A percentile compares a stretch with the other conserved stretches of the same genome.
Evolutionary conservation across 768 basidiomycete species (phyloP).

Genomic region (Boletellus ananas): DNA sequence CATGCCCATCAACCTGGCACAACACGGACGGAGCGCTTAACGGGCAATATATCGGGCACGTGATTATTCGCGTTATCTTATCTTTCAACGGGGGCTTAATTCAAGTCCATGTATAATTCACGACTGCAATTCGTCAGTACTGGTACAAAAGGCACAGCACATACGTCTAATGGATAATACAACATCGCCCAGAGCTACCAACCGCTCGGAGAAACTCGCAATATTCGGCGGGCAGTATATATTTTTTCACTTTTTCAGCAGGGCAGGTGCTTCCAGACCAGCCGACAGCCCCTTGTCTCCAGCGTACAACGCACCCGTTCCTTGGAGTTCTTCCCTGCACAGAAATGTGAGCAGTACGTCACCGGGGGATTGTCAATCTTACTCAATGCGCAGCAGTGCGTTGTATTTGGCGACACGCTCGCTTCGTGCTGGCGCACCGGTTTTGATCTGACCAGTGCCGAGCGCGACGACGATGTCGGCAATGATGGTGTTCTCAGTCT

Average conservation of each 20-base stretch:
- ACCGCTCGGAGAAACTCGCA: conserved; percentile 3
- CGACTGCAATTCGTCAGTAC: conserved; percentile 20
- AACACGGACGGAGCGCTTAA: conserved; percentile 3
- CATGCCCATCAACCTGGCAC: conserved; percentile 6
- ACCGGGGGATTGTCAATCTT: conserved; percentile 29
- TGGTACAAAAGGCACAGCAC: conserved; percentile 20
- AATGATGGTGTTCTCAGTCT: conserved; percentile 97
- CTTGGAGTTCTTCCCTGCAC: conserved; percentile 70
- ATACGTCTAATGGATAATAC: conserved; percentile 29
- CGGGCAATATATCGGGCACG: conserved; percentile 16
- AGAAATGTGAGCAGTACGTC: neutral
- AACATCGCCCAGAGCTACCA: conserved; percentile 5
- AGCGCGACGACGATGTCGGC: conserved; percentile 95
- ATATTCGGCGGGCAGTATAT: conserved; percentile 1
- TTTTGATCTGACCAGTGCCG: conserved; percentile 94
- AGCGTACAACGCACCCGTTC: conserved; percentile 63
- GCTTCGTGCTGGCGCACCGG: conserved; percentile 91
- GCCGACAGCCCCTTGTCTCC: conserved; percentile 77
- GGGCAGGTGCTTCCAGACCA: conserved; percentile 67
- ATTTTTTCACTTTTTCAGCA: conserved; percentile 56
- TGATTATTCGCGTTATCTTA: conserved; percentile 22
- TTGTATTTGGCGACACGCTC: conserved; percentile 98
- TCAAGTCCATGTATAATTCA: conserved; percentile 11
- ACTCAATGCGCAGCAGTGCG: conserved; percentile 86
- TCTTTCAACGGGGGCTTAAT: conserved; percentile 7